phyloP scores from a whole-genome alignment of 768 basidiomycete species.

The Panaeolus papilionaceus region DNA sequence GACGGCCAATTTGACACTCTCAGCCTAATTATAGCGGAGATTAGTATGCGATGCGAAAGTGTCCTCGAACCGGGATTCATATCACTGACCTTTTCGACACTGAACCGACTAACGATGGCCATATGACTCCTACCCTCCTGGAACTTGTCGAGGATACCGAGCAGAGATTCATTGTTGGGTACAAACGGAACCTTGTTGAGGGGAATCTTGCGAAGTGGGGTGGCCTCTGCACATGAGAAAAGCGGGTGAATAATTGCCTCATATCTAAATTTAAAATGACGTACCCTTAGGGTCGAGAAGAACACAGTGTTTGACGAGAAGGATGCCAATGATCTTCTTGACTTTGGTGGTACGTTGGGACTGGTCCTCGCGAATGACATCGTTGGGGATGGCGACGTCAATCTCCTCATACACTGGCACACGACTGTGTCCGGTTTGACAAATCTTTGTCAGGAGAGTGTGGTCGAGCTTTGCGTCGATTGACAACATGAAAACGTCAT shows the following conservation, averaged over 20 bases:
- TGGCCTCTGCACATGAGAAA: slow-evolving; percentile 59
- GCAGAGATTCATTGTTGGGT: slow-evolving; percentile 83
- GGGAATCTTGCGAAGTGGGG: slow-evolving; percentile 82
- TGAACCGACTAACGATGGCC: slow-evolving; percentile 86
- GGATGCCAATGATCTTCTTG: slow-evolving; percentile 86
- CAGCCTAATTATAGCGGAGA: slow-evolving; percentile 48
- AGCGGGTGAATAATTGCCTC: neutral
- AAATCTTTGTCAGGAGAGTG: slow-evolving; percentile 76
- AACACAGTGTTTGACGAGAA: slow-evolving; percentile 91
- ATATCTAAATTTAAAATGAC: slow-evolving; percentile 5
- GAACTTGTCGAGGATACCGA: slow-evolving; percentile 87
- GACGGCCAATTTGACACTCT: slow-evolving; percentile 84
- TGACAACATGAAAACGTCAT: slow-evolving; percentile 85
- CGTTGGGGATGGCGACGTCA: slow-evolving; percentile 53
- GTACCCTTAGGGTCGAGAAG: slow-evolving; percentile 84
- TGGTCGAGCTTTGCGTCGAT: slow-evolving; percentile 87
- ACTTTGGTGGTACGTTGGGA: slow-evolving; percentile 52
- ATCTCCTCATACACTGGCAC: slow-evolving; percentile 85
- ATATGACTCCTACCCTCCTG: slow-evolving; percentile 93
- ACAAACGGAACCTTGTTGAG: slow-evolving; percentile 89
- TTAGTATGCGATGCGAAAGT: neutral
- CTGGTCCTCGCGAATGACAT: slow-evolving; percentile 18
- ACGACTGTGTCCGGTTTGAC: slow-evolving; percentile 81
- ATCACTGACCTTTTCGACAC: slow-evolving; percentile 58
- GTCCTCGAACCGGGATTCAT: neutral